Evolutionary conservation across 352 stramenopile species (phyloP), one percentile per base, ranked within the genome.

Genomic region (Phytopythium boreale): DNA sequence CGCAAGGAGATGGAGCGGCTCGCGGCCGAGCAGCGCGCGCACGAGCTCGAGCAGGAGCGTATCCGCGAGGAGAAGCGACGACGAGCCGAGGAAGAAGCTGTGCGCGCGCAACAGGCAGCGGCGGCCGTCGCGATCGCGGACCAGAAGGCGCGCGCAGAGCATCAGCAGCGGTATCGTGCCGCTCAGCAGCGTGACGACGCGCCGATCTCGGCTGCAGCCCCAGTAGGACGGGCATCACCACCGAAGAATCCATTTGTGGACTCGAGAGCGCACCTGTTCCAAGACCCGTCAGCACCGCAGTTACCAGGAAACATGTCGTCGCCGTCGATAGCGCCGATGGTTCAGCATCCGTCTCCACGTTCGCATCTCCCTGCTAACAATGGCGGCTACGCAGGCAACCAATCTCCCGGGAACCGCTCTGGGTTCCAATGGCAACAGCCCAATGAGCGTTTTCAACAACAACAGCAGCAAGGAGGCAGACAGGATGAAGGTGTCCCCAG

Each of bases 1-100:
- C 80, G 75, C 14, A 67, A 69, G 6, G 80, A 89, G 37, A 70
- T 79, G 46, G 69, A 83, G 59, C 75, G 72, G 9, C 85, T 87
- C 43, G 72, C 82, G 26, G 76, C 72, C 20, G 80, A 89, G 2
- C 72, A 85, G 56, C 66, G 68, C n/a, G 74, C 68, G 0, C 62
- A 76, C 44, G 70, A 78, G 11, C 72, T 71, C 2, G 80, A 87
- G 27, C 62, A 82, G 19, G 76, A 86, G 26, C 67, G 66, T 14
- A 12, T 75, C 27, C 76, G 83, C 31, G 75, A 80, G 31, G 76
- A 83, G 58, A 85, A 84, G 31, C 72, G 76, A 19, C 72, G 71
- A 12, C 83, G 85, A 51, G 76, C 73, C 4, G 75, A 76, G 4
- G 68, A 87, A 9, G 76, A 82, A n/a, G 70, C 77, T 22, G 57